Conservation (phyloP, 495 filamentous ascomycete species). For the Durotheca rogersii region DNA sequence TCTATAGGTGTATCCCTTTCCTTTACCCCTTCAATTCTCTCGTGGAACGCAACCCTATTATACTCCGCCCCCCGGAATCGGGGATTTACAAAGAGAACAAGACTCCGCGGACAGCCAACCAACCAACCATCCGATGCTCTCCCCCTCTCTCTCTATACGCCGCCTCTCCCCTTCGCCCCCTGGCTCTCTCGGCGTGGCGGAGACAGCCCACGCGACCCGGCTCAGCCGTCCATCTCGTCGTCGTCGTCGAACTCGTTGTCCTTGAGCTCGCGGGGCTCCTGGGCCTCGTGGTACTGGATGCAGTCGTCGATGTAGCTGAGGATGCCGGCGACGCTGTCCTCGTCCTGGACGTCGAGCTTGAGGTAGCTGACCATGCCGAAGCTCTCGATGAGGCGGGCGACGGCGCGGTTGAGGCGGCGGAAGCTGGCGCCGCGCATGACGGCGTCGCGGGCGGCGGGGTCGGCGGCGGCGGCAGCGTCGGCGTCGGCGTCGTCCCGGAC, state of each 20-base stretch:
- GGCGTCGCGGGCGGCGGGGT: slow-evolving; percentile 62
- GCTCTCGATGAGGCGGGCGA: slow-evolving; percentile 87
- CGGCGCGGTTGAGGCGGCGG: slow-evolving; percentile 75
- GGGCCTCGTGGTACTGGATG: slow-evolving; percentile 93
- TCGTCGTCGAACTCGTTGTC: slow-evolving; percentile 71
- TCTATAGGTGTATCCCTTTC: too few species aligned
- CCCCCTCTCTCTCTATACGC: background rate
- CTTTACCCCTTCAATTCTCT: too few species aligned
- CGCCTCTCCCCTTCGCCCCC: background rate
- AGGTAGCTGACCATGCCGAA: slow-evolving; percentile 98
- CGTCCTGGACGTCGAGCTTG: slow-evolving; percentile 84
- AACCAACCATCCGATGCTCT: background rate
- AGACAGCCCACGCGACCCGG: too few species aligned
- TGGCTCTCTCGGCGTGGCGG: too few species aligned
- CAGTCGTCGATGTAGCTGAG: slow-evolving; percentile 96
- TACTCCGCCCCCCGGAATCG: too few species aligned
- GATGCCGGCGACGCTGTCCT: slow-evolving; percentile 89
- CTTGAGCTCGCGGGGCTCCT: slow-evolving; percentile 84
- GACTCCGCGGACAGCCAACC: too few species aligned
- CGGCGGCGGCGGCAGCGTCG: too few species aligned
- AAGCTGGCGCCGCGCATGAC: slow-evolving; percentile 79
- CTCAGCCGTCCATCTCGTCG: slow-evolving; percentile 40
- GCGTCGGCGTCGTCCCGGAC: slow-evolving; percentile 42
- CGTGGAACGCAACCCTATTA: too few species aligned
- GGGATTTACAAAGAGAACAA: too few species aligned